Conservation (phyloP, 768 basidiomycete genomes). For the Rubroboletus satanas region DNA sequence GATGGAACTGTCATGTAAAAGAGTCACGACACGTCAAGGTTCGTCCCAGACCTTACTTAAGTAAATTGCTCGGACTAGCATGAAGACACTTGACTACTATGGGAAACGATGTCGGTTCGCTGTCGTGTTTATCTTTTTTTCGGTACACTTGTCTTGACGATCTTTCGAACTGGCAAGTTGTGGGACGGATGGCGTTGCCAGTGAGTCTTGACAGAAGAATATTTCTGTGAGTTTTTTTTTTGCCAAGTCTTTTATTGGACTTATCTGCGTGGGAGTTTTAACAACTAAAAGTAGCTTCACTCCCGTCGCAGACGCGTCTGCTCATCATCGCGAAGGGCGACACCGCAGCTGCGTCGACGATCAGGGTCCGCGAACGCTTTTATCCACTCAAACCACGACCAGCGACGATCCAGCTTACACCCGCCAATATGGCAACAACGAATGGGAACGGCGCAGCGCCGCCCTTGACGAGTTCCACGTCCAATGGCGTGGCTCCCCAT, state of each 20-base stretch:
- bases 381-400: conserved; percentile 9
- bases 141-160: neutral
- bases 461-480: conserved; percentile 27
- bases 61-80: neutral
- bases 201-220: neutral
- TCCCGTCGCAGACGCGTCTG: conserved; percentile 20
- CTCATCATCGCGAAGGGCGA: conserved; percentile 24
- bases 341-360: conserved; percentile 11
- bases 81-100: neutral
- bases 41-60: neutral
- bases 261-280: conserved; percentile 22
- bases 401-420: conserved; percentile 8
- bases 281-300: neutral
- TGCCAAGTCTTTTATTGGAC: conserved; percentile 12
- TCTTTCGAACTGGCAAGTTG: neutral
- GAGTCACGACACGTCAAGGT: neutral
- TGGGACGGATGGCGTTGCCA: too few relatives aligned
- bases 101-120: neutral
- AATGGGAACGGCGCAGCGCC: conserved; percentile 25
- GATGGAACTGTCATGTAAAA: neutral
- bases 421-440: conserved; percentile 18
- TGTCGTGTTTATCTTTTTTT: neutral
- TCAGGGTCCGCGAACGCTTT: conserved; percentile 1
- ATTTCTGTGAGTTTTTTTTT: conserved; percentile 1
- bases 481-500: conserved; percentile 26